A percentile compares a stretch with the other conserved stretches of the same genome.
Conservation (phyloP, 1,139 yeast species). For the Citeromyces siamensis region DNA sequence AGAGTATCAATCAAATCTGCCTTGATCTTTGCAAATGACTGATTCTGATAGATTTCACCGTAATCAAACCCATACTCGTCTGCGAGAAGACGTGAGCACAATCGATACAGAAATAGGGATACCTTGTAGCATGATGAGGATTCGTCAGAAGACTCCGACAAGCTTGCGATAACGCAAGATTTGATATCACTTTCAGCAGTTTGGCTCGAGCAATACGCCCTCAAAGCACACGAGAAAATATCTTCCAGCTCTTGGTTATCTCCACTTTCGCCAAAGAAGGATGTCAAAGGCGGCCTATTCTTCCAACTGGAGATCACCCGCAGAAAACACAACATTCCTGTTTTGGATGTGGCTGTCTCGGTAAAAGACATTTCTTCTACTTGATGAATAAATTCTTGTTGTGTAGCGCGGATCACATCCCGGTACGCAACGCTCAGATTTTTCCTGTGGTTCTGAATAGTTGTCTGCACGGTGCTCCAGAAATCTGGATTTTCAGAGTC, state of each 20-base stretch:
- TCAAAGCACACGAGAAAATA: neutral
- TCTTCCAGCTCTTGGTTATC: neutral
- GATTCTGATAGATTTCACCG: neutral
- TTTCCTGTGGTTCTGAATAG: conserved; percentile 4
- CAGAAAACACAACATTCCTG: neutral
- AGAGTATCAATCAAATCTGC: neutral
- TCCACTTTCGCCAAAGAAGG: neutral
- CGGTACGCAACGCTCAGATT: neutral
- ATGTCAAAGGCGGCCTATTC: neutral
- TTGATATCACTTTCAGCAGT: neutral
- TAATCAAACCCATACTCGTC: neutral
- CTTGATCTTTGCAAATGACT: neutral
- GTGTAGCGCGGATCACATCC: neutral
- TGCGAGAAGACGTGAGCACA: neutral
- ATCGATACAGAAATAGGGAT: neutral
- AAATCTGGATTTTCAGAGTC: conserved; percentile 18
- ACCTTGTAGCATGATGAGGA: neutral
- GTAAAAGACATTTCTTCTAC: neutral
- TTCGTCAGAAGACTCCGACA: neutral
- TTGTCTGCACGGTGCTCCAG: conserved; percentile 12
- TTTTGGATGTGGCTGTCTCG: neutral
- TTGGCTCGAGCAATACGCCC: neutral
- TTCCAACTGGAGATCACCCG: neutral
- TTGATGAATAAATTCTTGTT: neutral
- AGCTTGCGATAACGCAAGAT: neutral